Evolutionary conservation across 169 alveolate genomes (phyloP).

Genomic region (Cryptosporidium ryanae): DNA sequence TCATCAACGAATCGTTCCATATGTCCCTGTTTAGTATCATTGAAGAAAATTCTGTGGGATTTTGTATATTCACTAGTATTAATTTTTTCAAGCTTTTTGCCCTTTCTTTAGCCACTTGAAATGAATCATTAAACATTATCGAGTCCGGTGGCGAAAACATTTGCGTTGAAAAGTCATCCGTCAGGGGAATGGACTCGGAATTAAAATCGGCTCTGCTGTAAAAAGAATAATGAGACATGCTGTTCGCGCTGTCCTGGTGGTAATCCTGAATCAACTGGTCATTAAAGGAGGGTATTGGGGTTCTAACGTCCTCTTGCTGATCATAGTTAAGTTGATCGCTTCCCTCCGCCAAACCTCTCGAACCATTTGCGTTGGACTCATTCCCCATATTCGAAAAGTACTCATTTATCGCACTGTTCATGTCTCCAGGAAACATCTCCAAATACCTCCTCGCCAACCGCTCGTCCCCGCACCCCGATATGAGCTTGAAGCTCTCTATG

Average conservation of each 20-base stretch:
- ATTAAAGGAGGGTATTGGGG: slow-evolving; percentile 72
- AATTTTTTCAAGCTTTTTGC: slow-evolving; percentile 32
- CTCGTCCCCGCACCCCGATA: slow-evolving; percentile 40
- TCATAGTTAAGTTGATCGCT: neutral
- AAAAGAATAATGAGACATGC: neutral
- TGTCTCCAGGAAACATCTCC: slow-evolving; percentile 61
- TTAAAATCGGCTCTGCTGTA: neutral
- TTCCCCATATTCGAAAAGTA: slow-evolving; percentile 48
- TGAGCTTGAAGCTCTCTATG: slow-evolving; percentile 13
- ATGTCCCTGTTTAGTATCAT: slow-evolving; percentile 67
- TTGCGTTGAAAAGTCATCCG: slow-evolving; percentile 59
- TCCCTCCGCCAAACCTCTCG: neutral
- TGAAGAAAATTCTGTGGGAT: slow-evolving; percentile 52
- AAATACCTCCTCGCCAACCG: slow-evolving; percentile 32
- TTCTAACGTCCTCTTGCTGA: slow-evolving; percentile 14
- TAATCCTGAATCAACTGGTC: slow-evolving; percentile 64
- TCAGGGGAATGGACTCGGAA: slow-evolving; percentile 7
- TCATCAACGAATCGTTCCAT: slow-evolving; percentile 58
- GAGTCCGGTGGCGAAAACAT: slow-evolving; percentile 62
- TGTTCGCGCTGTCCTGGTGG: neutral
- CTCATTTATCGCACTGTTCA: slow-evolving; percentile 64
- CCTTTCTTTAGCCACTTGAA: slow-evolving; percentile 48
- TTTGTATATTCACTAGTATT: slow-evolving; percentile 58
- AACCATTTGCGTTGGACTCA: neutral
- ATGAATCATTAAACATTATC: slow-evolving; percentile 43